Evolutionary conservation across 1,284 basidiomycete species (phyloP), one percentile per base, ranked within the genome.

Genomic region (Tylopilus orsonianus): DNA sequence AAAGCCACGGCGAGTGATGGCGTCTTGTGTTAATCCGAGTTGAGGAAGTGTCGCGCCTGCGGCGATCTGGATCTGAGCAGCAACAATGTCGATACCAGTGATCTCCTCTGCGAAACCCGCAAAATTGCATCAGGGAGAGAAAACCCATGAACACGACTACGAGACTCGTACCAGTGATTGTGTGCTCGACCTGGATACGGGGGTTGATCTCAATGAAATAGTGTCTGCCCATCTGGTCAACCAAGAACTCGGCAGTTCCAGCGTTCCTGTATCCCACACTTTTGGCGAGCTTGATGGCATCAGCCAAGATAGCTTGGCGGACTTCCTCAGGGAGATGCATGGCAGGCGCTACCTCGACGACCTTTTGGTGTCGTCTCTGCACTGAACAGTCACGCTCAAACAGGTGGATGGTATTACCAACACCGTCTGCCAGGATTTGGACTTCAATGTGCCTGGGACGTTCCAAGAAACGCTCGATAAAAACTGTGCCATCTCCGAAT

Each of bases 171-270:
- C 90, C 91, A 56, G 93, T 95, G 67, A 95, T 95, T 37, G 96
- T 98, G 74, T 98, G 95, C 70, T 97, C 95, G 71, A 98, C 94
- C 71, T 98, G 94, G 63, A 97, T 97, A 76, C 94, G 93, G 38
- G 95, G 93, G 72, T 96, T 97, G 62, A 95, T 97, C 71, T 99
- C 96, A 66, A 99, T 98, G 74, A 99, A 98, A 74, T 98, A 97
- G 73, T 97, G 93, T 56, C 95, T 81, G 62, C 89, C 91, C 78
- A 90, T 83, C 70, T 94, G 90, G 72, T 98, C 96, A 55, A 98
- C 93, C 65, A 98, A 78, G 79, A 97, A 96, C 72, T 97, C 94
- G 39, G 92, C 94, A 29, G 96, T 99, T 62, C 96, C 96, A 42
- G 96, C 96, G 69, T 97, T 97, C 59, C 93, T 82, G 72, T 99